Evolutionary conservation across 1,139 yeast genomes (phyloP).

Genomic region (Suhomyces atakaporum): DNA sequence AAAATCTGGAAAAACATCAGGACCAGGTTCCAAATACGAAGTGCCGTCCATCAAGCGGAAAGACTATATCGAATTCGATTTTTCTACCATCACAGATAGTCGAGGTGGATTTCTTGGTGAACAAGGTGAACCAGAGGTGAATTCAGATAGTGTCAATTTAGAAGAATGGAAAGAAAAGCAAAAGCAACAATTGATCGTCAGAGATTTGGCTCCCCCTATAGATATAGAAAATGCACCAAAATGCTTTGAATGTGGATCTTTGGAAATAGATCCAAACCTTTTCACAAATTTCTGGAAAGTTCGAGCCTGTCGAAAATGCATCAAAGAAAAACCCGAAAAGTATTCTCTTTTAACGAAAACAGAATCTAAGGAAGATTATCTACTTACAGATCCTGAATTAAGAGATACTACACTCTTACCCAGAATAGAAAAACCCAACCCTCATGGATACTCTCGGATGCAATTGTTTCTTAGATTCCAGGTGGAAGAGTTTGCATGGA

Average conservation of each 20-base stretch:
- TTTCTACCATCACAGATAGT: slow-evolving; percentile 84
- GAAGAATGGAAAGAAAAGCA: slow-evolving; percentile 78
- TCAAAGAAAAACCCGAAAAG: slow-evolving; percentile 74
- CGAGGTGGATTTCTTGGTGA: slow-evolving; percentile 77
- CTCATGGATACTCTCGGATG: slow-evolving; percentile 93
- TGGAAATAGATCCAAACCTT: slow-evolving; percentile 77
- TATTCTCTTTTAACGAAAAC: slow-evolving; percentile 91
- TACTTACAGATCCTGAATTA: slow-evolving; percentile 89
- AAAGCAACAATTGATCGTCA: slow-evolving; percentile 39
- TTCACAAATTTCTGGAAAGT: slow-evolving; percentile 63
- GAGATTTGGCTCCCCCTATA: slow-evolving; percentile 66
- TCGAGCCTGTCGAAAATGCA: slow-evolving; percentile 80
- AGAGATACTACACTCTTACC: slow-evolving; percentile 68
- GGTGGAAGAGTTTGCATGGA: slow-evolving; percentile 87
- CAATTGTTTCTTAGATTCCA: slow-evolving; percentile 86
- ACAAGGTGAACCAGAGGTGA: slow-evolving; percentile 20
- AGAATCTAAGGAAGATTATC: slow-evolving; percentile 90
- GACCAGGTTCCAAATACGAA: slow-evolving; percentile 20
- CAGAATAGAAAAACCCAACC: slow-evolving; percentile 87
- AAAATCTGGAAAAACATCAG: slow-evolving; percentile 4
- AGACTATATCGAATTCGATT: slow-evolving; percentile 90
- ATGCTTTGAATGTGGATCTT: slow-evolving; percentile 77
- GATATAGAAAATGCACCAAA: slow-evolving; percentile 73
- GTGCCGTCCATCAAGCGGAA: slow-evolving; percentile 52
- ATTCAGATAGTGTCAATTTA: slow-evolving; percentile 47